Evolutionary conservation across 2,329 filamentous ascomycete genomes (phyloP), one percentile per base, ranked within the genome.

Genomic region (Fusarium beomiforme): DNA sequence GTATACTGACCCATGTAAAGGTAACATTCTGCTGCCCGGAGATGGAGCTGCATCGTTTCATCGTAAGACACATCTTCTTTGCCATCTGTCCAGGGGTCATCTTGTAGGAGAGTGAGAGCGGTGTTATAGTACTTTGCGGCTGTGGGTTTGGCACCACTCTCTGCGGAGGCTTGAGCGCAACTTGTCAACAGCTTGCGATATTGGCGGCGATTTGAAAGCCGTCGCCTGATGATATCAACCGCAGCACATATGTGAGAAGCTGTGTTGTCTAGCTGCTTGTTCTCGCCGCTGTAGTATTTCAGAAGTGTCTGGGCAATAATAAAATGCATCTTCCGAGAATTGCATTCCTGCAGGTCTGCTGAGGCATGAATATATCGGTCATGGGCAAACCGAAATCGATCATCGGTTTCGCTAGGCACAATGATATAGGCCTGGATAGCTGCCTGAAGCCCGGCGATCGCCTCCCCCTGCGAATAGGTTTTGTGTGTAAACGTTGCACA

Each of bases 331-430:
- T 92, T 92, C 23, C 88, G 84, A 24, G 88, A 83, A 59, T 92
- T 90, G 76, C 89, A 90, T 77, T 95, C 90, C 68, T 88, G 89
- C 55, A 97, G 83, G 8, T 88, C 87, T 17, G 88, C 85, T 9
- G 93, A 90, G 19, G 93, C 93, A 77, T 92, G 90, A 54, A 94
- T 87, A 76, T 97, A 97, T 56, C 95, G 89, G 79, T 98, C 95
- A 79, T 98, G 95, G 36, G 91, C 90, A 79, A 98, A 98, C 36
- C 90, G 90, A 79, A 97, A 98, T 42, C 90, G 88, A 79, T 97
- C 94, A 76, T 98, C 95, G 3, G 91, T 90, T 69, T 96, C 93
- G 23, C 92, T 93, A 2, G 93, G 88, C 59, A 95, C 89, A 42
- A 98, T 86, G 56, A 98, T 90, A 76, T 93, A 97, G 7, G 92